Percentiles rank a stretch among this genome's conserved stretches.
Conservation (phyloP, 345 rosid species). For the Salix exigua region DNA sequence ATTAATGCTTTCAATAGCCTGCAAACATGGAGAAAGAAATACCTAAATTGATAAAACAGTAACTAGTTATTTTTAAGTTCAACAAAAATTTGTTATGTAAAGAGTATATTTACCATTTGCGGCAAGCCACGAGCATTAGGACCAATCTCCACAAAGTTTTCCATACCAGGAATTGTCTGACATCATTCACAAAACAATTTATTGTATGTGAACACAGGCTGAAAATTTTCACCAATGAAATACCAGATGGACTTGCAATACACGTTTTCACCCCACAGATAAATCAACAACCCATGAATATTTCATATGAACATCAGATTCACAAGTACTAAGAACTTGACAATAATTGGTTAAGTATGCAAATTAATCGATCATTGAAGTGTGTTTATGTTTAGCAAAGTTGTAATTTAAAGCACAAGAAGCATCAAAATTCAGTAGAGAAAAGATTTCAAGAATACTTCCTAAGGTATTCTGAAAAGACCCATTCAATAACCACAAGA, state of each 20-base stretch:
- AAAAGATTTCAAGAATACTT: neutral
- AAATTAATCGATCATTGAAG: neutral
- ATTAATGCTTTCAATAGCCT: slow-evolving; percentile 94
- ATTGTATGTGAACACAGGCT: neutral
- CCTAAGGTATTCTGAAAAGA: neutral
- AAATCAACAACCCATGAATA: neutral
- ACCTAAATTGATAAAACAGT: neutral
- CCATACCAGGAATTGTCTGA: slow-evolving; percentile 94
- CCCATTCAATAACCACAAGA: neutral
- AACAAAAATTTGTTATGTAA: neutral
- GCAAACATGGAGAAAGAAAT: slow-evolving; percentile 23
- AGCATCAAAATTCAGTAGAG: slow-evolving; percentile 1
- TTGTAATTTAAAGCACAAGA: neutral
- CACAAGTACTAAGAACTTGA: neutral
- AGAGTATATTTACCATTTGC: slow-evolving; percentile 63
- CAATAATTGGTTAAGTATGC: neutral
- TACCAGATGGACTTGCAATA: neutral
- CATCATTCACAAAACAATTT: slow-evolving; percentile 7
- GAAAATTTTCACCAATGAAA: neutral
- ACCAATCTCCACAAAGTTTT: slow-evolving; percentile 54
- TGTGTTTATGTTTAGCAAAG: neutral
- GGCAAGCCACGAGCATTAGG: slow-evolving; percentile 76
- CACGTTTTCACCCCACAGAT: neutral
- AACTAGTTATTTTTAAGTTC: neutral
- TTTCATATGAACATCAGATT: neutral